These are phyloP conservation scores for Candida glucosophila DNA, from an alignment of 1,139 yeast genomes.

Conservation along the genomic window DNA sequence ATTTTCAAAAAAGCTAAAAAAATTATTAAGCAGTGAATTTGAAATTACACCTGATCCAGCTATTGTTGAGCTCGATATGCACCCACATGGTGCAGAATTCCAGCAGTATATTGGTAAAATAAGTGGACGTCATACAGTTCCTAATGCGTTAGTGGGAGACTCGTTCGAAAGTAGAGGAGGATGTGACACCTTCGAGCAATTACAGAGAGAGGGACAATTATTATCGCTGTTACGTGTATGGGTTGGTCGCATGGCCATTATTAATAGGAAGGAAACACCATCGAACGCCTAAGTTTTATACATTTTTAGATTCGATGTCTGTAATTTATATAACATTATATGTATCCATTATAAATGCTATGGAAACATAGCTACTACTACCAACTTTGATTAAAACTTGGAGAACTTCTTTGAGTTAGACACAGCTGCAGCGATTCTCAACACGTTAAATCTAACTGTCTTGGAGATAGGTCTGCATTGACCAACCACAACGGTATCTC, in stretches of 20 bases:
- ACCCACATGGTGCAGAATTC: conserved; percentile 54
- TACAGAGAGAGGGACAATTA: conserved; percentile 51
- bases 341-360: conserved; percentile 5
- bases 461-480: conserved; percentile 99
- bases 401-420: conserved; percentile 92
- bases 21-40: conserved; percentile 54
- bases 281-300: conserved; percentile 21
- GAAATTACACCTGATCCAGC: conserved; percentile 63
- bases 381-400: conserved; percentile 63
- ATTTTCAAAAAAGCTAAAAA: conserved; percentile 62
- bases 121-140: conserved; percentile 63
- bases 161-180: conserved; percentile 56
- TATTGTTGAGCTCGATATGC: conserved; percentile 77
- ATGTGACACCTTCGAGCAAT: conserved; percentile 62
- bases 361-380: conserved; percentile 1
- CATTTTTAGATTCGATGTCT: background rate
- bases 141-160: conserved; percentile 59
- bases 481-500: conserved; percentile 99
- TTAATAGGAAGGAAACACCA: conserved; percentile 48
- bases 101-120: conserved; percentile 50
- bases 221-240: conserved; percentile 43
- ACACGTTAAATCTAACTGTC: conserved; percentile 99
- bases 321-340: conserved; percentile 6
- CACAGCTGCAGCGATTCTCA: conserved; percentile 86
- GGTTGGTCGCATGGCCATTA: conserved; percentile 53